Evolutionary conservation across 2,329 filamentous ascomycete species (phyloP).

Genomic region (Aschersonia sp.): DNA sequence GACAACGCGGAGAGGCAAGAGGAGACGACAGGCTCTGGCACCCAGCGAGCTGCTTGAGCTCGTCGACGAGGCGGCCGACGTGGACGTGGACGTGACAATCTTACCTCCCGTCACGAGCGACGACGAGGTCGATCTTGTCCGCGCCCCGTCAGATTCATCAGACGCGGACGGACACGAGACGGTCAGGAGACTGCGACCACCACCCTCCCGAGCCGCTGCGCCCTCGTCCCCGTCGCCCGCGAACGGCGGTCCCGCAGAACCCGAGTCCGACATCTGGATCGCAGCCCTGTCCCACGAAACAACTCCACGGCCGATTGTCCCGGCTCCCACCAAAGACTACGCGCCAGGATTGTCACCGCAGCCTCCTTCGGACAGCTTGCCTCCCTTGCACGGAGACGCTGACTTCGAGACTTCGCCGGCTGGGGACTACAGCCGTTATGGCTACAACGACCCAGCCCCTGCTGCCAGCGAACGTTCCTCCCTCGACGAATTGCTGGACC

Average conservation of each 20-base stretch:
- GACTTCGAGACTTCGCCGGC: constrained; percentile 8
- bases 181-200: not conserved
- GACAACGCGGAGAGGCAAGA: constrained; percentile 6
- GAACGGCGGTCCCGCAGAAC: constrained; percentile 5
- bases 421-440: constrained; percentile 11
- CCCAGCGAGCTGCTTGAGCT: constrained; percentile 13
- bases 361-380: not conserved
- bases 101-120: constrained; percentile 9
- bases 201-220: not conserved
- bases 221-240: constrained; percentile 3
- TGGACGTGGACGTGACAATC: constrained; percentile 5
- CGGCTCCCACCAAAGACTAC: constrained; percentile 1
- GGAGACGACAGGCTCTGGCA: constrained; percentile 10
- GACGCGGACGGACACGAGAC: not conserved
- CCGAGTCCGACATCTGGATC: constrained; percentile 32
- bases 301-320: constrained; percentile 15
- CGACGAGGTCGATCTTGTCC: constrained; percentile 15
- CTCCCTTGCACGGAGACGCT: not conserved
- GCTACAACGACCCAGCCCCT: constrained; percentile 9
- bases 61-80: constrained; percentile 8
- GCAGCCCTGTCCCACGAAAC: constrained; percentile 22
- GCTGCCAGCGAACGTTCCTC: constrained; percentile 20
- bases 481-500: constrained; percentile 12
- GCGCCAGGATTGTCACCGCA: constrained; percentile 5
- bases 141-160: constrained; percentile 8